Evolutionary conservation across 805 yeast species (phyloP).

Genomic region (Yarrowia sp.): DNA sequence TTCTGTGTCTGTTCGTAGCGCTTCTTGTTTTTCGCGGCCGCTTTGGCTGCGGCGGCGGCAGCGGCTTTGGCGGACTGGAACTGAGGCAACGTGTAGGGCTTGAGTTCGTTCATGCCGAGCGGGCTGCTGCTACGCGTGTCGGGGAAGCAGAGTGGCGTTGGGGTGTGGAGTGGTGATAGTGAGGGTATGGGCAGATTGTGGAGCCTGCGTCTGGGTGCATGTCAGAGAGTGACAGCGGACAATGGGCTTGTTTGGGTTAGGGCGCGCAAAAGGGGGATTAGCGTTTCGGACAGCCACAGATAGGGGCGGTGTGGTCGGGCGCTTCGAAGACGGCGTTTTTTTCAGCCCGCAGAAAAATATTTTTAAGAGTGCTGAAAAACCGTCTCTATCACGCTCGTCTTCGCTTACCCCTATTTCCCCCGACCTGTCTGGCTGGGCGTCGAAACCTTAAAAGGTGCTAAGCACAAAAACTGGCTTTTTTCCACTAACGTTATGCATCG

Average conservation of each 20-base stretch:
- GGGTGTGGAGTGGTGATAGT: conserved; percentile 10
- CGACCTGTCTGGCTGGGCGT: too few species aligned
- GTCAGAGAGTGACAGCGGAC: neutral
- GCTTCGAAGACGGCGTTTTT: too few species aligned
- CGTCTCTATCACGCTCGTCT: too few species aligned
- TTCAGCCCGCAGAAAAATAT: too few species aligned
- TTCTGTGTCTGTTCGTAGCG: conserved; percentile 18
- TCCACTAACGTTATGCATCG: neutral
- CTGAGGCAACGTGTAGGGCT: conserved; percentile 26
- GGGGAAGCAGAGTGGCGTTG: neutral
- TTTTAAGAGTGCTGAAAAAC: too few species aligned
- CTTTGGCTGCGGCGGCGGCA: conserved; percentile 19
- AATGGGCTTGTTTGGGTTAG: conserved; percentile 18
- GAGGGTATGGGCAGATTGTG: conserved; percentile 22
- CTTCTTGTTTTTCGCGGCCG: conserved; percentile 21
- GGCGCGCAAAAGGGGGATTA: conserved; percentile 1
- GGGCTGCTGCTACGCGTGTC: conserved; percentile 7
- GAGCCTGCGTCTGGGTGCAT: conserved; percentile 15
- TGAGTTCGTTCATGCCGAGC: conserved; percentile 21
- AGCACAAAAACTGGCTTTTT: neutral
- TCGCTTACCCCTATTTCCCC: neutral
- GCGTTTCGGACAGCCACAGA: neutral
- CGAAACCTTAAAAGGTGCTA: too few species aligned
- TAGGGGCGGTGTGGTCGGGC: neutral
- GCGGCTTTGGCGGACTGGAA: conserved; percentile 26